These are phyloP conservation scores for Rubroboletus satanas DNA, from an alignment of 768 basidiomycete species.

Conservation along the genomic window DNA sequence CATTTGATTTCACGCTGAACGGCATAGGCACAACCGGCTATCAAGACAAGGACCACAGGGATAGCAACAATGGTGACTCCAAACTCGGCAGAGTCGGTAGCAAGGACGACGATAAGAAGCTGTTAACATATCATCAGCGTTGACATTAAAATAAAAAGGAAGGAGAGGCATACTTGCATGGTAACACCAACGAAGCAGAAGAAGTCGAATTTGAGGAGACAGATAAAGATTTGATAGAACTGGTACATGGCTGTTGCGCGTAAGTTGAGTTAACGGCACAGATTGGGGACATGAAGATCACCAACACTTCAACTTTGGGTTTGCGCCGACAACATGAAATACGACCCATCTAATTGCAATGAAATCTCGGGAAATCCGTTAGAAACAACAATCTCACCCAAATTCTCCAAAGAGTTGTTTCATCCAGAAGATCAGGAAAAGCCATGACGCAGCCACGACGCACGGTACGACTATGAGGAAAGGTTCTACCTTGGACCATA, in stretches of 20 bases:
- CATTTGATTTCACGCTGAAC: conserved; percentile 79
- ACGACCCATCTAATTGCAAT: conserved; percentile 69
- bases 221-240: conserved; percentile 83
- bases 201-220: conserved; percentile 86
- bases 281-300: background rate
- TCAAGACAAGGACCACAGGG: conserved; percentile 66
- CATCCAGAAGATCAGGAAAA: conserved; percentile 64
- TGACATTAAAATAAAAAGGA: background rate
- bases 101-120: conserved; percentile 79
- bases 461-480: conserved; percentile 72
- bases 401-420: conserved; percentile 75
- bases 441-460: conserved; percentile 63
- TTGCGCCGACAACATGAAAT: conserved; percentile 85
- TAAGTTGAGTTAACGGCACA: background rate
- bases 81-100: conserved; percentile 65
- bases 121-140: conserved; percentile 26
- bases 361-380: background rate
- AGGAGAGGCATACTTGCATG: conserved; percentile 58
- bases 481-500: conserved; percentile 58
- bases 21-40: conserved; percentile 63
- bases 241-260: conserved; percentile 71
- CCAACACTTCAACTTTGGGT: conserved; percentile 79
- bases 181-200: conserved; percentile 86
- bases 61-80: conserved; percentile 80
- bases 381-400: conserved; percentile 48